Base-by-base conservation (phyloP, 441 rosid genomes). In the Lagerstroemia fauriei region DNA sequence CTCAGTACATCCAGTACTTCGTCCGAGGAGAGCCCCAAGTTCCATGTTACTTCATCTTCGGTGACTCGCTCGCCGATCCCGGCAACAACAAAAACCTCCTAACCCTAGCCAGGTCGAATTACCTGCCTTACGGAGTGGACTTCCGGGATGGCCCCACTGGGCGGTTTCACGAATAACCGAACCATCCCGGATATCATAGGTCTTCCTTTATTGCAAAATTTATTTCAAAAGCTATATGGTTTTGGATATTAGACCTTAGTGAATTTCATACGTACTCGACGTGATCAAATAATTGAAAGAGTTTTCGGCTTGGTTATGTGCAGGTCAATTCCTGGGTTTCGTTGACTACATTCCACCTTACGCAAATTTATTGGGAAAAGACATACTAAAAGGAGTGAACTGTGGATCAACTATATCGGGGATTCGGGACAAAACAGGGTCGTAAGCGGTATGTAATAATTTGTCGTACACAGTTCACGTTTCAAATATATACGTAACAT, bases 321-420 rank as follows among this genome's bases (percentile, higher is more conserved):
- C 79, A 85, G 90, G 87, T 59, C 90, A 91, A 66, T 84, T 84
- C 78, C 69, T 89, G 24, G 84, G 91, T 44, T 88, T 92, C 53
- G 38, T 24, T 10, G 4, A 24, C 32, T 77, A 9, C 32, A 88
- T 92, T 68, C 92, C 87, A 46, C 87, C 91, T 17, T 89, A 84
- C 18, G 87, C 90, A 66, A 86, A 83, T 57, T 80, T 86, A 78
- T 81, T 59, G 11, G 85, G 46, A 24, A 44, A 47, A 20, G 86
- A 88, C 41, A 86, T 87, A 78, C 84, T 86, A 18, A 82, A 78
- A 76, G 95, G 95, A 53, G 81, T 92, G 38, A 90, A 92, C 78
- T 92, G 91, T 87, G 95, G 93, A 59, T 92, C 95, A 9, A 92
- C 90, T 41, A 87, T 82, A 27, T 84, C 89, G 0, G 92, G 95